Evolutionary conservation across 2,329 filamentous ascomycete genomes (phyloP).

Genomic region (Colletotrichum siamense): DNA sequence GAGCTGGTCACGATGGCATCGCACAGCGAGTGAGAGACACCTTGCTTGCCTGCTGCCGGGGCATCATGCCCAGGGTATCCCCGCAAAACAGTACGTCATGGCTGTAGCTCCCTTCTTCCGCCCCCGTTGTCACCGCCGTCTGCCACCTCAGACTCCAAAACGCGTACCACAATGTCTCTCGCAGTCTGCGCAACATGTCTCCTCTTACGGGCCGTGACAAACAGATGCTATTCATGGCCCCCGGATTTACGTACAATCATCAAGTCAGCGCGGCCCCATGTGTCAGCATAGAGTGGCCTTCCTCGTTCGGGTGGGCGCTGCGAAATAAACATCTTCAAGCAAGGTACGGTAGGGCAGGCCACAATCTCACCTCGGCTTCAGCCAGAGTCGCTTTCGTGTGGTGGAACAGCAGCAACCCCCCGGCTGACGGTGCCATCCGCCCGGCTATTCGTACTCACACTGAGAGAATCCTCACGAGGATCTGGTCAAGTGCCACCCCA

Average conservation of each 20-base stretch:
- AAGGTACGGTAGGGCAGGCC: constrained; percentile 17
- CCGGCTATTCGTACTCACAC: not conserved
- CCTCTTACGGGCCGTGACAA: not conserved
- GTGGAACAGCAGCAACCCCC: not conserved
- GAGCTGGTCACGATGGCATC: constrained; percentile 17
- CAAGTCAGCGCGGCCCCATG: not conserved
- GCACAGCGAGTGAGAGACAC: constrained; percentile 7
- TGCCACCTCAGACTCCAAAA: not conserved
- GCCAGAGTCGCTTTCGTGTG: not conserved
- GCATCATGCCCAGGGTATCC: not conserved
- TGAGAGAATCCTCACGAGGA: constrained; percentile 7
- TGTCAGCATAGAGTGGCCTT: not conserved
- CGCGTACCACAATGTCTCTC: not conserved
- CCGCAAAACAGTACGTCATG: constrained; percentile 19
- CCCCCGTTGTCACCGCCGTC: not conserved
- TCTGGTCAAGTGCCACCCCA: constrained; percentile 18
- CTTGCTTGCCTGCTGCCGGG: not conserved
- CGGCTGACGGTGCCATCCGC: constrained; percentile 15
- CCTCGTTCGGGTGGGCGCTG: not conserved
- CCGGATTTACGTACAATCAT: not conserved
- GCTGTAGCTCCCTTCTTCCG: constrained; percentile 12
- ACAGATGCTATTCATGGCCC: not conserved
- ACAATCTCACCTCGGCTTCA: constrained; percentile 3
- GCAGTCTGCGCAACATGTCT: not conserved
- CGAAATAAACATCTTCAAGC: not conserved